A percentile compares a stretch with the other conserved stretches of the same genome.
These are phyloP conservation scores for Aspergillus indologenus DNA, from an alignment of 495 filamentous ascomycete species.

Conservation along the genomic window DNA sequence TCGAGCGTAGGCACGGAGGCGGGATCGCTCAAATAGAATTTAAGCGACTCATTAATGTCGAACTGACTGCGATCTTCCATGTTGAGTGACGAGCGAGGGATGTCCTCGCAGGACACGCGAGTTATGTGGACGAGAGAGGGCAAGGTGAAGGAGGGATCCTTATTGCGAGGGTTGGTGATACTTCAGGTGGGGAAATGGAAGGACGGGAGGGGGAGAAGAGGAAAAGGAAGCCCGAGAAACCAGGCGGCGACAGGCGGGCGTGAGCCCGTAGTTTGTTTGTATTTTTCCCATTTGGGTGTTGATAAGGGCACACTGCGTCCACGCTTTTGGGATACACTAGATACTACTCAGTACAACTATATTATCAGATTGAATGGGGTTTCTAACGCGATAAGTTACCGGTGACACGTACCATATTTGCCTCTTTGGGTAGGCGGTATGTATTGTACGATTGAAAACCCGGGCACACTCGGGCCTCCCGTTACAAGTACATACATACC, in stretches of 20 bases:
- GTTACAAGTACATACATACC: too few relatives aligned
- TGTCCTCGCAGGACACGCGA: conserved; percentile 16
- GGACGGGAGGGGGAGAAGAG: conserved; percentile 15
- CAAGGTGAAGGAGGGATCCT: conserved; percentile 10
- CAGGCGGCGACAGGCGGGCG: conserved; percentile 6
- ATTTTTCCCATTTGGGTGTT: conserved; percentile 25
- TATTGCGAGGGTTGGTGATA: background rate
- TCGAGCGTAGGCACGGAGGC: conserved; percentile 78
- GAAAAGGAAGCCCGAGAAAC: conserved; percentile 7
- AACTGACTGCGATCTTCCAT: conserved; percentile 81
- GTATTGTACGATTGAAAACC: background rate
- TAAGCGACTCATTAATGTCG: conserved; percentile 93
- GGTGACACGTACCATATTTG: background rate
- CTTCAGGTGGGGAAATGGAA: background rate
- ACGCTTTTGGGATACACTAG: too few relatives aligned
- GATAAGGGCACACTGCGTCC: conserved; percentile 2
- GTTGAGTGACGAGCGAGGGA: conserved; percentile 26
- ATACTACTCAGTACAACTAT: too few relatives aligned
- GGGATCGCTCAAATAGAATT: conserved; percentile 92
- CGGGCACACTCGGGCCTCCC: too few relatives aligned
- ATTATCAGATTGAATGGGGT: too few relatives aligned
- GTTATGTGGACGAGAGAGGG: background rate
- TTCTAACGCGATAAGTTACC: background rate
- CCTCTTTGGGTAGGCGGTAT: background rate
- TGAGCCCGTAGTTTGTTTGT: conserved; percentile 28